Evolutionary conservation across 2,329 filamentous ascomycete species (phyloP).

Genomic region (Neospermospora avenae): DNA sequence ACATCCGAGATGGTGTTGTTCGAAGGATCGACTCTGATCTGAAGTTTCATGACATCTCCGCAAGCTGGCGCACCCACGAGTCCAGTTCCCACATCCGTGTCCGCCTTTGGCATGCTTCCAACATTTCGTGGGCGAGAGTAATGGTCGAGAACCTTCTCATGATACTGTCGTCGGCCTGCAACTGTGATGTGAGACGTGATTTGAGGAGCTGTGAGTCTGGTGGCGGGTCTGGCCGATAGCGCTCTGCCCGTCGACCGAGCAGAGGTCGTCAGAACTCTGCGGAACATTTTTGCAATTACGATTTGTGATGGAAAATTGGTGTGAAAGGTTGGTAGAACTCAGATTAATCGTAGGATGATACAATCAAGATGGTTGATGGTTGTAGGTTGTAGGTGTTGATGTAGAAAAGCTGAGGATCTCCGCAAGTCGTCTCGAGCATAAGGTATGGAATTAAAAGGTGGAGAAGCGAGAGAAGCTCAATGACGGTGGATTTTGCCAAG

Average conservation of each 20-base stretch:
- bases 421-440: not conserved
- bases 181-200: constrained; percentile 27
- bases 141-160: constrained; percentile 65
- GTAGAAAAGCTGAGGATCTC: not conserved
- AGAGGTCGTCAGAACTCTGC: constrained; percentile 30
- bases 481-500: constrained; percentile 1
- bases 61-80: constrained; percentile 89
- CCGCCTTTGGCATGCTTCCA: constrained; percentile 74
- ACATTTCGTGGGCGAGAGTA: constrained; percentile 79
- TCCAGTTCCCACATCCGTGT: constrained; percentile 81
- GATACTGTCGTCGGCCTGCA: constrained; percentile 33
- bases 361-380: not conserved
- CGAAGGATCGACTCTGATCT: constrained; percentile 86
- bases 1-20: constrained; percentile 89
- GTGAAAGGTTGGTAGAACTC: not conserved
- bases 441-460: not conserved
- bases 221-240: constrained; percentile 30
- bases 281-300: constrained; percentile 30
- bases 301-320: not conserved
- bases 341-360: not conserved
- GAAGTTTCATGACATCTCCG: constrained; percentile 91
- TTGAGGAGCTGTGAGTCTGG: constrained; percentile 23
- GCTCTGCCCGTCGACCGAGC: constrained; percentile 32
- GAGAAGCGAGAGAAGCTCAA: constrained; percentile 2
- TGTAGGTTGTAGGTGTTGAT: not conserved